Percentiles rank a stretch among this genome's conserved stretches.
Evolutionary conservation across 2,329 filamentous ascomycete species (phyloP).

Genomic region (Alternaria incomplexa): DNA sequence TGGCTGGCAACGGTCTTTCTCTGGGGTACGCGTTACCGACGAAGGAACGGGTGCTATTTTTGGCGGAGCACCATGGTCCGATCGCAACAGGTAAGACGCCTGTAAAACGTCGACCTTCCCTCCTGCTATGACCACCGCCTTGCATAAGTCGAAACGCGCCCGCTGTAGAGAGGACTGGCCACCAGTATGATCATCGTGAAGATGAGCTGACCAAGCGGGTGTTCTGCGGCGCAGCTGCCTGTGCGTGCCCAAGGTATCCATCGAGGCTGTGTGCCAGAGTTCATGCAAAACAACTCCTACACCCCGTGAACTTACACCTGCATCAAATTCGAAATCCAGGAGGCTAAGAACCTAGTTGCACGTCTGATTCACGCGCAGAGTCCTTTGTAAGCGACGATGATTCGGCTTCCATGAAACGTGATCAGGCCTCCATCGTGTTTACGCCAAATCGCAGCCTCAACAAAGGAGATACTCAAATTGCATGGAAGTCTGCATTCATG

Average conservation of each 20-base stretch:
- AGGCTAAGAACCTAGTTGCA: background rate
- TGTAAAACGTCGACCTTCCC: constrained; percentile 10
- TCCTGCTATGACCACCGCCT: constrained; percentile 16
- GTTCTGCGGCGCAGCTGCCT: constrained; percentile 16
- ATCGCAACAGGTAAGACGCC: constrained; percentile 21
- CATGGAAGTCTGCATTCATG: constrained; percentile 16
- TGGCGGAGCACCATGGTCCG: constrained; percentile 21
- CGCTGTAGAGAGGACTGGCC: constrained; percentile 12
- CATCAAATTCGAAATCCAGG: constrained; percentile 4
- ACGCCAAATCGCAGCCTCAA: background rate
- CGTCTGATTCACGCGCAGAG: constrained; percentile 4
- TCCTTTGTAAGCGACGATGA: background rate
- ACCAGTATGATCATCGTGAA: constrained; percentile 14
- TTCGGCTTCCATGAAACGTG: background rate
- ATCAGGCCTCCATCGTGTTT: constrained; percentile 4
- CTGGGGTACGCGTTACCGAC: constrained; percentile 34
- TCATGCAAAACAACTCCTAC: constrained; percentile 3
- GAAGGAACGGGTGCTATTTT: constrained; percentile 41
- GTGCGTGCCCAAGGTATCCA: constrained; percentile 6
- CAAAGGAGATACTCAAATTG: constrained; percentile 6
- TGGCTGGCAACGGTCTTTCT: constrained; percentile 34
- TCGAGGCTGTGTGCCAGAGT: constrained; percentile 1
- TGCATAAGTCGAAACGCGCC: constrained; percentile 30
- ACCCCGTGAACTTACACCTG: background rate
- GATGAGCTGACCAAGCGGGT: constrained; percentile 15